Conservation (phyloP, 176 grass and related monocot species). For the Leersia perrieri region DNA sequence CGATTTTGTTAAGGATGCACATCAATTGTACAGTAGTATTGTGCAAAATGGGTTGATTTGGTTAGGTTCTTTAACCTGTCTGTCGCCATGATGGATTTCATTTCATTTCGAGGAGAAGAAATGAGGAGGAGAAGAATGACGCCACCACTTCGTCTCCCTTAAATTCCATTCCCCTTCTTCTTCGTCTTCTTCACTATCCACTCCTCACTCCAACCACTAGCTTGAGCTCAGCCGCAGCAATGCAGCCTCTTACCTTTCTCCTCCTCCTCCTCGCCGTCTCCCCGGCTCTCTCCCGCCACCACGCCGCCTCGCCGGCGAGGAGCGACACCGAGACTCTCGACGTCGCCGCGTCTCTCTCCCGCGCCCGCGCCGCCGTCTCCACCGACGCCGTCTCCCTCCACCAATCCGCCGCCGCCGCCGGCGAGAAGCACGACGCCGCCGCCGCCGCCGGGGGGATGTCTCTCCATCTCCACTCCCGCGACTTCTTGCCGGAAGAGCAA, state of each 20-base stretch:
- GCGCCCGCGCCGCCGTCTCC: slow-evolving; percentile 55
- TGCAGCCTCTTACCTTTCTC: slow-evolving; percentile 23
- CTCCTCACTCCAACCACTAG: not conserved
- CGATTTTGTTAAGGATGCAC: not conserved
- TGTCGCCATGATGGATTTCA: not conserved
- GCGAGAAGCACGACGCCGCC: no score
- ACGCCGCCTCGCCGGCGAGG: slow-evolving; percentile 1
- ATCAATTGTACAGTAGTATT: not conserved
- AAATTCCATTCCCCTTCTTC: not conserved
- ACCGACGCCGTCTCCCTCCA: slow-evolving; percentile 27
- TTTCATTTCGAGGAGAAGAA: not conserved
- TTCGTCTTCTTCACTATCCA: no score
- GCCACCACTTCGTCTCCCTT: not conserved
- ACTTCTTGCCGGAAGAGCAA: slow-evolving; percentile 57
- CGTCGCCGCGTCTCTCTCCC: slow-evolving; percentile 49
- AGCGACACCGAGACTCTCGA: slow-evolving; percentile 54
- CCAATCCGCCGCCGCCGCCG: slow-evolving; percentile 31
- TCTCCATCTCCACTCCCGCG: slow-evolving; percentile 57
- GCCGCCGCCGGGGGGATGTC: slow-evolving; percentile 14
- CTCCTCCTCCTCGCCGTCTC: slow-evolving; percentile 12
- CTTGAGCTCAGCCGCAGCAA: not conserved
- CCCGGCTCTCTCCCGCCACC: slow-evolving; percentile 18
- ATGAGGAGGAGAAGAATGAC: not conserved
- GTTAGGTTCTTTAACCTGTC: not conserved
- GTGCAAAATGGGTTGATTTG: not conserved